A percentile compares a stretch with the other conserved stretches of the same genome.
These are phyloP conservation scores for Calocera cornea DNA, from an alignment of 768 basidiomycete genomes.

Conservation along the genomic window DNA sequence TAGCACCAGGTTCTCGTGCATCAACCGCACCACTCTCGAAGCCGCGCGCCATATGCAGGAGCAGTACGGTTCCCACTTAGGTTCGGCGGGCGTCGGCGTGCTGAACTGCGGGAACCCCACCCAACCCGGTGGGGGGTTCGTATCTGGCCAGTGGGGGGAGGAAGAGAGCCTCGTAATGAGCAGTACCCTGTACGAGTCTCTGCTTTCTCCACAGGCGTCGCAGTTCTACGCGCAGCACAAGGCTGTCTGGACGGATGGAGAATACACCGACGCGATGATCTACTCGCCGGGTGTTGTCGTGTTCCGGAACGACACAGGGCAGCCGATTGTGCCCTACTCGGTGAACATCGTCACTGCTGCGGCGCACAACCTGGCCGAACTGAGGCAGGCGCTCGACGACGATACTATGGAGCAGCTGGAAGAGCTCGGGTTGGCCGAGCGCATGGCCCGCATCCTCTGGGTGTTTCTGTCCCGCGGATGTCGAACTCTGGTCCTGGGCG, in stretches of 20 bases:
- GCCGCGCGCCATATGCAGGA: neutral
- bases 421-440: constrained; percentile 45
- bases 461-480: constrained; percentile 51
- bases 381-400: constrained; percentile 25
- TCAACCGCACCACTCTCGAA: neutral
- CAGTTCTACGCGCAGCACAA: constrained; percentile 52
- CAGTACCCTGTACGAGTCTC: constrained; percentile 52
- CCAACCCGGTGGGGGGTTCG: constrained; percentile 64
- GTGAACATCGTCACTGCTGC: constrained; percentile 57
- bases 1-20: too few relatives aligned
- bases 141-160: constrained; percentile 57
- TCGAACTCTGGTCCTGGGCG: constrained; percentile 50
- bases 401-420: constrained; percentile 31
- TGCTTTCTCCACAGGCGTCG: constrained; percentile 40
- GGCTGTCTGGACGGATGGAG: constrained; percentile 33
- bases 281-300: constrained; percentile 51
- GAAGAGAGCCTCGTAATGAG: constrained; percentile 71
- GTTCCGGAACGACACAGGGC: constrained; percentile 50
- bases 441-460: constrained; percentile 53
- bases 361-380: constrained; percentile 59
- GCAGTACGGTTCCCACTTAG: neutral
- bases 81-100: constrained; percentile 10
- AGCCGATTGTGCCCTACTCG: constrained; percentile 41
- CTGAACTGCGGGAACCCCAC: constrained; percentile 41
- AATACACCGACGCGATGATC: constrained; percentile 65